These are phyloP conservation scores for Aspergillus flavus DNA, from an alignment of 2,329 filamentous ascomycete species.

Conservation along the genomic window DNA sequence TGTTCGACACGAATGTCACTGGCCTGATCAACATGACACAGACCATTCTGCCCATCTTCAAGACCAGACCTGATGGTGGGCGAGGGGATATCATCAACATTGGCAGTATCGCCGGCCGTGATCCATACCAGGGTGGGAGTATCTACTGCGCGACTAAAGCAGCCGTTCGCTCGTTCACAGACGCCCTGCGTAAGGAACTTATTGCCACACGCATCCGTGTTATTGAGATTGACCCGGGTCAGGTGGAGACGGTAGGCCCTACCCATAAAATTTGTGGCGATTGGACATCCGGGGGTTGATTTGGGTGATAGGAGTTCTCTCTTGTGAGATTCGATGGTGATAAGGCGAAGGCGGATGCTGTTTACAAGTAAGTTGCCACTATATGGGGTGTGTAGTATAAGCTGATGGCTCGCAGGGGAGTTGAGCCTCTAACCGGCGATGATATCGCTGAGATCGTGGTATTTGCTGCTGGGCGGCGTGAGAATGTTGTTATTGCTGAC, in stretches of 20 bases:
- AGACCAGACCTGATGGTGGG: background rate
- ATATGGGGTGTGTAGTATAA: no score
- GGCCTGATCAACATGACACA: background rate
- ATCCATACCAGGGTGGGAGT: conserved; percentile 7
- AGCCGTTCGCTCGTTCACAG: conserved; percentile 6
- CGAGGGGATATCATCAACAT: conserved; percentile 14
- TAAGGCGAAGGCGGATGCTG: no score
- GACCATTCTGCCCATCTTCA: background rate
- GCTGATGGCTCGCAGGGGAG: no score
- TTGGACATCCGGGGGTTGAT: no score
- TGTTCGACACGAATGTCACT: background rate
- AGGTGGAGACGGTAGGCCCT: background rate
- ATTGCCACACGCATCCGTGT: conserved; percentile 5
- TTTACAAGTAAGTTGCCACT: no score
- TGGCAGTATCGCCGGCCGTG: conserved; percentile 11
- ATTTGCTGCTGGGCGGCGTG: no score
- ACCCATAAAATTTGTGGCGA: no score
- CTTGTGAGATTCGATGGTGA: no score
- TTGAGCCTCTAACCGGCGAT: no score
- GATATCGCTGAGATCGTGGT: no score
- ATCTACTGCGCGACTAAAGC: conserved; percentile 13
- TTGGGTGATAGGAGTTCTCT: no score
- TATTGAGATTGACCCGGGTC: conserved; percentile 6
- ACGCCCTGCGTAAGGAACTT: conserved; percentile 6
- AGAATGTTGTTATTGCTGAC: no score